These are phyloP conservation scores for Botrytis galanthina DNA, from an alignment of 2,329 filamentous ascomycete genomes.

Conservation along the genomic window DNA sequence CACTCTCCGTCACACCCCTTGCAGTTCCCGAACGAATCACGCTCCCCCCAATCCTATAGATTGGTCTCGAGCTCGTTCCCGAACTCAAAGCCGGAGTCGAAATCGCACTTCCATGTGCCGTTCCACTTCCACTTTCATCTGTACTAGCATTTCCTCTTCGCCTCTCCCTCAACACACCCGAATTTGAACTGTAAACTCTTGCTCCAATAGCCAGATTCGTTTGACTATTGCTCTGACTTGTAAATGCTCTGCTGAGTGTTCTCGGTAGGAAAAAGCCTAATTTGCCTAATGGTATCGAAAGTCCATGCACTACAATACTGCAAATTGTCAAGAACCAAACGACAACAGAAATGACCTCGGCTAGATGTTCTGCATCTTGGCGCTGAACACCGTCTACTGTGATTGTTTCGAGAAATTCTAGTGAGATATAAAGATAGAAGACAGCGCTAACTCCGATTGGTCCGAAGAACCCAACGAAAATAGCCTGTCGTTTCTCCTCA, in stretches of 20 bases:
- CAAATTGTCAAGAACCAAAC: conserved; percentile 86
- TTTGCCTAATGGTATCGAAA: conserved; percentile 76
- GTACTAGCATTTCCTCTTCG: neutral
- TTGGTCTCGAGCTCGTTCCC: conserved; percentile 23
- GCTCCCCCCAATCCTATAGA: conserved; percentile 45
- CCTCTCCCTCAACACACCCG: neutral
- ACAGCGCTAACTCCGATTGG: conserved; percentile 88
- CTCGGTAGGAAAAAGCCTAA: conserved; percentile 58
- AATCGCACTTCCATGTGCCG: neutral
- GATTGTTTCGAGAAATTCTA: conserved; percentile 67
- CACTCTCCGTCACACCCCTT: neutral
- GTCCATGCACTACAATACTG: conserved; percentile 80
- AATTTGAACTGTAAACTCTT: neutral
- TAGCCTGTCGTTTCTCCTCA: conserved; percentile 67
- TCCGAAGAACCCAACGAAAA: conserved; percentile 90
- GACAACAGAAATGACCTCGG: conserved; percentile 66
- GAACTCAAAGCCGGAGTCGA: conserved; percentile 3
- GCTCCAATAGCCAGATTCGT: neutral
- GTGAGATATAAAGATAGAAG: conserved; percentile 81
- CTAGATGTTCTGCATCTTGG: conserved; percentile 62
- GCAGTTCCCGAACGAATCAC: conserved; percentile 24
- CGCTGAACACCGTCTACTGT: conserved; percentile 59
- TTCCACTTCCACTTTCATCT: neutral
- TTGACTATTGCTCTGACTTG: conserved; percentile 28
- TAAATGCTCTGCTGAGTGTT: conserved; percentile 51